A percentile compares a stretch with the other conserved stretches of the same genome.
These are phyloP conservation scores for Hansenula anomala DNA, from an alignment of 1,139 yeast species.

Conservation along the genomic window DNA sequence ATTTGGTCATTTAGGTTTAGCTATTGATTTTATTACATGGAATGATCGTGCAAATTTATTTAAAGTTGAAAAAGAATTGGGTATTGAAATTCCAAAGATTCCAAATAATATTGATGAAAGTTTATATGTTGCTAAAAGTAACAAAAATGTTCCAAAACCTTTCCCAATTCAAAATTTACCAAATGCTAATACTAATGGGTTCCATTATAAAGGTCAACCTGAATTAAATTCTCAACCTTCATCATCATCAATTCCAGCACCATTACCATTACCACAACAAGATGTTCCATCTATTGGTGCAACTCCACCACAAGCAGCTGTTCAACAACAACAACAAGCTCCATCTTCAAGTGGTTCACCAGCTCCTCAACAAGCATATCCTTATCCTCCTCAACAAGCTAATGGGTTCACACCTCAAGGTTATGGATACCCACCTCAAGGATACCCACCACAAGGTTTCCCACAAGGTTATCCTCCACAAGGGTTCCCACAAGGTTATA, in stretches of 20 bases:
- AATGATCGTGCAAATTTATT: constrained; percentile 90
- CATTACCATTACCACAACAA: constrained; percentile 20
- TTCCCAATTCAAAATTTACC: constrained; percentile 56
- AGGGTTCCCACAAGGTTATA: neutral
- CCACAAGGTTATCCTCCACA: constrained; percentile 11
- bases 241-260: constrained; percentile 20
- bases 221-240: constrained; percentile 19
- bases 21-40: constrained; percentile 95
- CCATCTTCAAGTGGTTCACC: constrained; percentile 11
- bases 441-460: constrained; percentile 11
- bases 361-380: constrained; percentile 17
- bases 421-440: constrained; percentile 14
- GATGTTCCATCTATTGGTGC: constrained; percentile 11
- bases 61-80: constrained; percentile 95
- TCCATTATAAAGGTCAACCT: constrained; percentile 49
- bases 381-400: constrained; percentile 4
- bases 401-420: constrained; percentile 10
- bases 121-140: constrained; percentile 82
- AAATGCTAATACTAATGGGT: constrained; percentile 34
- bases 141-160: constrained; percentile 77
- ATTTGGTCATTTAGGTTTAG: constrained; percentile 97
- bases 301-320: constrained; percentile 13
- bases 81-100: constrained; percentile 95
- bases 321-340: constrained; percentile 18
- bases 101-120: constrained; percentile 87